phyloP scores from a whole-genome alignment of 2,329 filamentous ascomycete genomes.

The Purpureocillium takamizusanense region DNA sequence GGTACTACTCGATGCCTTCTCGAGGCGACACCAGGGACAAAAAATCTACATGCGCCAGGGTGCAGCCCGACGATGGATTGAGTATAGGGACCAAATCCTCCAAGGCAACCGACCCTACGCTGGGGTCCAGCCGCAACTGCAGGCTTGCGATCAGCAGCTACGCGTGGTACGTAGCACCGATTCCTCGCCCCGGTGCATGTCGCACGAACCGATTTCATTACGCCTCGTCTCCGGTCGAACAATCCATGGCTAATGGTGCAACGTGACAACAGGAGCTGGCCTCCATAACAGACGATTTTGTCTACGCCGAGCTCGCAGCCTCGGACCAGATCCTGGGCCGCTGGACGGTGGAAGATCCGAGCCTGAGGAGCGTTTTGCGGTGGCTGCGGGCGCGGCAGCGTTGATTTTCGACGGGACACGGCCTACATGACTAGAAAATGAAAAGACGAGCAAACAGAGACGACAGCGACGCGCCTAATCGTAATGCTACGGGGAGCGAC shows the following conservation, averaged over 20 bases:
- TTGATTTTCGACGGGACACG: constrained; percentile 1
- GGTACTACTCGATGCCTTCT: constrained; percentile 50
- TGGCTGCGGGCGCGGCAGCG: constrained; percentile 39
- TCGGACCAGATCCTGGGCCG: constrained; percentile 47
- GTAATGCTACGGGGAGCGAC: not conserved
- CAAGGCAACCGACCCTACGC: constrained; percentile 39
- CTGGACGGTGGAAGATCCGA: constrained; percentile 56
- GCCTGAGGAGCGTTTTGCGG: constrained; percentile 44
- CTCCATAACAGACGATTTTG: constrained; percentile 46
- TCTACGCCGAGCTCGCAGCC: constrained; percentile 46
- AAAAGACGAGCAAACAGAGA: not conserved
- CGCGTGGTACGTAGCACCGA: constrained; percentile 36
- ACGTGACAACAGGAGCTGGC: constrained; percentile 40
- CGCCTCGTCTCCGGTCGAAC: not conserved
- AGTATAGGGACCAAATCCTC: constrained; percentile 43
- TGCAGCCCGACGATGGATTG: constrained; percentile 51
- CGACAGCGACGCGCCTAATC: not conserved
- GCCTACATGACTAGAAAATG: not conserved
- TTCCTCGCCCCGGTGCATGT: too few species aligned
- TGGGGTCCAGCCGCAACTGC: constrained; percentile 38
- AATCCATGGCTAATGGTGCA: not conserved
- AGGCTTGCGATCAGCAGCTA: constrained; percentile 47
- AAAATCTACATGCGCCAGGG: constrained; percentile 56
- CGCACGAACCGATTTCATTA: too few species aligned
- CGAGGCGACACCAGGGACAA: constrained; percentile 53